A percentile compares a stretch with the other conserved stretches of the same genome.
These are phyloP conservation scores for Salix udensis DNA, from an alignment of 345 rosid species.

Conservation along the genomic window DNA sequence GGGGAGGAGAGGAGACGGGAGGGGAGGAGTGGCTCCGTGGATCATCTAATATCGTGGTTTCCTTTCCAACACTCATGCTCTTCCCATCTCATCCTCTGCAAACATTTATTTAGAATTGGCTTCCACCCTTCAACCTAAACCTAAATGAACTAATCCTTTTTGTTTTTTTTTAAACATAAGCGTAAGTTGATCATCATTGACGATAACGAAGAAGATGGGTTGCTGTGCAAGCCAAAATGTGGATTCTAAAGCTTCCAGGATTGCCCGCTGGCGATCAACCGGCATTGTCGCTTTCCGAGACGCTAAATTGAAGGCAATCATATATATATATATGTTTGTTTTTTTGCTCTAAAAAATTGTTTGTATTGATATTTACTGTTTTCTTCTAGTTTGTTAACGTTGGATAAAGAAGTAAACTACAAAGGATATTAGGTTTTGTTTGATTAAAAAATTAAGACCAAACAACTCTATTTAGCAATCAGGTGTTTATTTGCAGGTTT, in stretches of 20 bases:
- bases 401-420: background rate
- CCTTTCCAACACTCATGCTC: background rate
- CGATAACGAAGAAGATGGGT: constrained; percentile 51
- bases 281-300: constrained; percentile 93
- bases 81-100: background rate
- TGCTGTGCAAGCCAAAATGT: constrained; percentile 67
- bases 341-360: background rate
- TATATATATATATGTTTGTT: background rate
- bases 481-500: background rate
- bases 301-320: constrained; percentile 74
- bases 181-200: background rate
- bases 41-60: background rate
- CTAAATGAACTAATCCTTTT: background rate
- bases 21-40: background rate
- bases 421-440: background rate
- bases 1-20: background rate
- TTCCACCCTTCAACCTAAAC: no score
- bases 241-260: constrained; percentile 62
- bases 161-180: background rate
- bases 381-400: background rate
- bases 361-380: background rate
- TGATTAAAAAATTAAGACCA: background rate
- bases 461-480: background rate
- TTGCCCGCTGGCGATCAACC: constrained; percentile 87
- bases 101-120: background rate